Evolutionary conservation across 2,329 filamentous ascomycete species (phyloP).

Genomic region (Didymosphaeria variabile): DNA sequence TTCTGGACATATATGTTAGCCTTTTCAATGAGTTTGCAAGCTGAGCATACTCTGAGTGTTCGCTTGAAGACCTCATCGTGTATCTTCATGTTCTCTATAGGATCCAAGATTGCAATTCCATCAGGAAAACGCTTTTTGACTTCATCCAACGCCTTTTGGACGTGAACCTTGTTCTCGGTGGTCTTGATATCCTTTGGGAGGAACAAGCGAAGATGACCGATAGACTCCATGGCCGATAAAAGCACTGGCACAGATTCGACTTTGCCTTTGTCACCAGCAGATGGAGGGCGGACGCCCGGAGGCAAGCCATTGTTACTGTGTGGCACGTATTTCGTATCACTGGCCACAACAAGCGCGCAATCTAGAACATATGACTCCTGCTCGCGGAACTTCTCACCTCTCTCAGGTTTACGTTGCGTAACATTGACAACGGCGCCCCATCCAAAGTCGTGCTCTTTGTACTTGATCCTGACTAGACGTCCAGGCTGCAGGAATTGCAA

Average conservation of each 20-base stretch:
- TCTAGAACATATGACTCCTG: conserved; percentile 86
- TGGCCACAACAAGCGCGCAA: conserved; percentile 74
- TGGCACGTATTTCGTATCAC: conserved; percentile 61
- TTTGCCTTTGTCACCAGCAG: conserved; percentile 70
- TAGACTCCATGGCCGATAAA: conserved; percentile 82
- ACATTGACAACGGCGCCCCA: conserved; percentile 91
- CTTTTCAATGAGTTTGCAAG: background rate
- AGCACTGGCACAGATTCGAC: conserved; percentile 88
- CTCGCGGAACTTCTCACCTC: conserved; percentile 71
- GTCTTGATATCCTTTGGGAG: conserved; percentile 79
- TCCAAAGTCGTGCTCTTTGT: conserved; percentile 82
- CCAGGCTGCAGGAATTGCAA: conserved; percentile 85
- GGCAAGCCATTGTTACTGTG: conserved; percentile 73
- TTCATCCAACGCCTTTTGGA: conserved; percentile 76
- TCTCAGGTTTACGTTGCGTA: conserved; percentile 70
- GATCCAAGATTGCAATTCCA: conserved; percentile 86
- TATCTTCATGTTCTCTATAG: conserved; percentile 96
- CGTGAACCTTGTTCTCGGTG: conserved; percentile 72
- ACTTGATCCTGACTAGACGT: conserved; percentile 86
- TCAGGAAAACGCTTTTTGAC: conserved; percentile 90
- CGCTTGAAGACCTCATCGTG: conserved; percentile 93
- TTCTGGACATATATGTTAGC: conserved; percentile 64
- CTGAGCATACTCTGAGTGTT: conserved; percentile 68
- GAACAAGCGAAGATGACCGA: conserved; percentile 85
- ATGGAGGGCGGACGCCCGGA: conserved; percentile 67